Conservation (phyloP, 768 basidiomycete genomes). For the Pisolithus sp. region DNA sequence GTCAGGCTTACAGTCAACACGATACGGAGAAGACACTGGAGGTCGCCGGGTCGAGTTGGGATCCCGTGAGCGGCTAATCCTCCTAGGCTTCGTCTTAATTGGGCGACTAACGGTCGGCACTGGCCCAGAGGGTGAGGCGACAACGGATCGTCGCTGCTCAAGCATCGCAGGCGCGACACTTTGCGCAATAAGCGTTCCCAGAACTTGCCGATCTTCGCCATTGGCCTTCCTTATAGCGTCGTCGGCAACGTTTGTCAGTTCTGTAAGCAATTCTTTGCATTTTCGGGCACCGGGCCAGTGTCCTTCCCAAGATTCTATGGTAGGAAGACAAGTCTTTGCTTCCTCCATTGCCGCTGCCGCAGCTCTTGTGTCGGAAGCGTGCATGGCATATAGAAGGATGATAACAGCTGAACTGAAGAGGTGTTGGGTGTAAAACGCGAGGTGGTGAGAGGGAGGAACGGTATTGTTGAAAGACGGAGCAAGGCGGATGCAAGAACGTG, state of each 20-base stretch:
- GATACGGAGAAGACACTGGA: slow-evolving; percentile 57
- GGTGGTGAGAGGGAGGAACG: slow-evolving; percentile 79
- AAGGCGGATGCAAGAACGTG: slow-evolving; percentile 78
- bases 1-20: slow-evolving; percentile 51
- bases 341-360: slow-evolving; percentile 77
- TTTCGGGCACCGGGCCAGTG: slow-evolving; percentile 85
- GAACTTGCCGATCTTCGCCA: slow-evolving; percentile 14
- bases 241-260: slow-evolving; percentile 61
- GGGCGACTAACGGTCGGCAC: slow-evolving; percentile 43
- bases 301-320: slow-evolving; percentile 77
- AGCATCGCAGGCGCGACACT: slow-evolving; percentile 29
- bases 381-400: slow-evolving; percentile 81
- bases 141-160: slow-evolving; percentile 53
- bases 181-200: slow-evolving; percentile 20
- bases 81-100: slow-evolving; percentile 44
- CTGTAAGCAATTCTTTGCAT: slow-evolving; percentile 73
- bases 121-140: slow-evolving; percentile 31
- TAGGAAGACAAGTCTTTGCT: slow-evolving; percentile 62
- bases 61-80: slow-evolving; percentile 56
- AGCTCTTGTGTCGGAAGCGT: slow-evolving; percentile 58
- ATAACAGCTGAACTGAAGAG: slow-evolving; percentile 86
- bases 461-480: slow-evolving; percentile 80
- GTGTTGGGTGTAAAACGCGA: slow-evolving; percentile 86
- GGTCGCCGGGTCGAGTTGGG: slow-evolving; percentile 47
- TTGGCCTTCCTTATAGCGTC: slow-evolving; percentile 48